Evolutionary conservation across 1,139 yeast genomes (phyloP), one percentile per base, ranked within the genome.

Genomic region (Zygoascus meyerae): DNA sequence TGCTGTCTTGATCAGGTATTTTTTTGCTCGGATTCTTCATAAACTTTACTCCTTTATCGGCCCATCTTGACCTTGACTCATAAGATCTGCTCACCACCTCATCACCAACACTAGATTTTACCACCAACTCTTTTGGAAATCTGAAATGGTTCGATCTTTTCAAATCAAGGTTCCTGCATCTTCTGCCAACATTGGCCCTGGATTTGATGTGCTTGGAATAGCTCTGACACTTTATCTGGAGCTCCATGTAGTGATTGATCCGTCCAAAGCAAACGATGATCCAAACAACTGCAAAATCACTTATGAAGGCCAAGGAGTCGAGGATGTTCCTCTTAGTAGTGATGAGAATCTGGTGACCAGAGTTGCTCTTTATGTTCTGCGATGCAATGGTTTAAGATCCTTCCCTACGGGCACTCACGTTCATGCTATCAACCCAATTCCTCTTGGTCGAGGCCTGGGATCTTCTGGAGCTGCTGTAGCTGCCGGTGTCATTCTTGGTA

Each of bases 401-500:
- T 92, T 92, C 70, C 97, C 97, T 34, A 61, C 66, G 9, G 96
- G 96, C 30, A 90, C 97, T n/a, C 75, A 71, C 46, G 75, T 92
- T 41, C 84, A 79, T 52, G 94, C 92, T 48, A 74, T 71, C 51
- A 92, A 92, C 67, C 96, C 97, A 29, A 89, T 92, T 56, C 97
- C 98, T 5, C 73, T 92, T 53, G 97, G 98, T 29, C 81, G 98
- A 64, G 98, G 98, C 7, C 74, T 92, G 51, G 98, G 98, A 1
- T 90, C 97, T 1, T 85, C 95, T n/a, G 98, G 97, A 42, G 95
- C 97, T 9, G 98, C 98, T 34, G 95, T 92, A 34, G 97, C 92
- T 21, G 97, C 95, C 11, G 98, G 98, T 56, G 92, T 86, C n/a
- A 74, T 89, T 70, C 73, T 92, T 36, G 98, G 95, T 39, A 86